These are phyloP conservation scores for Sporothrix curviconia DNA, from an alignment of 2,329 filamentous ascomycete species.

Conservation along the genomic window DNA sequence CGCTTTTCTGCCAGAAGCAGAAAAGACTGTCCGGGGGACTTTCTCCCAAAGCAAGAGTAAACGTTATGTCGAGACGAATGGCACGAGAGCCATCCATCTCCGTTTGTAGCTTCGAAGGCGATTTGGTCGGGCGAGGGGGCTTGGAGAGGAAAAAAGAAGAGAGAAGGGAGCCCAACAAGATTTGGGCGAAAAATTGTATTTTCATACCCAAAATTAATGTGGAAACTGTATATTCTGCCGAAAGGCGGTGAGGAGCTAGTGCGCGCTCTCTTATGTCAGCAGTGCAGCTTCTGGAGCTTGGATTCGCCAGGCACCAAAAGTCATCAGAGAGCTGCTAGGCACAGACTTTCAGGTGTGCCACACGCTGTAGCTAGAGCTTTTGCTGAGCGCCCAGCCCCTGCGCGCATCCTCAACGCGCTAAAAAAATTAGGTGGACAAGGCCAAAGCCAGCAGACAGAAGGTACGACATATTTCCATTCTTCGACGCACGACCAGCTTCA, in stretches of 20 bases:
- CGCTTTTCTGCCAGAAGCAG: conserved; percentile 32
- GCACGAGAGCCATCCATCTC: conserved; percentile 46
- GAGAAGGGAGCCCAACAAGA: conserved; percentile 11
- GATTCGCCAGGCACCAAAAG: background rate
- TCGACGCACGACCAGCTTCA: no score
- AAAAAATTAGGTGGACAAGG: conserved; percentile 10
- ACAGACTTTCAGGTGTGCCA: no score
- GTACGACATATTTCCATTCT: no score
- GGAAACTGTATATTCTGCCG: conserved; percentile 13
- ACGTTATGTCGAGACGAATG: conserved; percentile 29
- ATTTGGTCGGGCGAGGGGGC: conserved; percentile 96
- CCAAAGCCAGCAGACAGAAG: background rate
- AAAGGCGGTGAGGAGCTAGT: conserved; percentile 12
- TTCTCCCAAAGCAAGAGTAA: conserved; percentile 90
- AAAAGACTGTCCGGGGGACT: conserved; percentile 87
- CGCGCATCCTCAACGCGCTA: conserved; percentile 13
- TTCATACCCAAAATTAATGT: conserved; percentile 14
- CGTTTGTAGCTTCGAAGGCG: conserved; percentile 99
- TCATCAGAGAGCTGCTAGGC: no score
- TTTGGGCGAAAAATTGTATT: conserved; percentile 6
- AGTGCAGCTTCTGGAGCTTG: background rate
- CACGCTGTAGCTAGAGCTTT: no score
- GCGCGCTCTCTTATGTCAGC: background rate
- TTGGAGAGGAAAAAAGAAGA: conserved; percentile 35
- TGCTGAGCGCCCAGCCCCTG: conserved; percentile 7